Conservation (phyloP, 108 stramenopile species). For the Discostella stelligeroides region DNA sequence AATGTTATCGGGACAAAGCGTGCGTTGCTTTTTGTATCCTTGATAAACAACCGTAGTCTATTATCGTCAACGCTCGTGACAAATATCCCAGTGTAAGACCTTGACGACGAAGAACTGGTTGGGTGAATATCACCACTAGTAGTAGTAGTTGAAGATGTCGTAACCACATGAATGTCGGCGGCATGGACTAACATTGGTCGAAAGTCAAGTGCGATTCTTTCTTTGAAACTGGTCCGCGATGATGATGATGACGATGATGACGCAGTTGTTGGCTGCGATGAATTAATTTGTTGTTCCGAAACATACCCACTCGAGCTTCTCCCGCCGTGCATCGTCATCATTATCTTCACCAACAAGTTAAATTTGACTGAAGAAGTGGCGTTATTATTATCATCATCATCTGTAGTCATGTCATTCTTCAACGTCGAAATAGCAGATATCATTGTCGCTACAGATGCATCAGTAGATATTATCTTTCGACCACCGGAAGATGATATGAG, state of each 20-base stretch:
- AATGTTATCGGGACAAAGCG: not conserved
- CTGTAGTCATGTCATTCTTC: too few species aligned
- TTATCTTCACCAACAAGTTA: too few species aligned
- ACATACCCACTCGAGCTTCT: too few species aligned
- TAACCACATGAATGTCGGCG: constrained; percentile 16
- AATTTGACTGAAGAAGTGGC: too few species aligned
- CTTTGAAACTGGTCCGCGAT: too few species aligned
- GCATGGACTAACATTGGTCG: constrained; percentile 37
- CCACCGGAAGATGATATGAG: too few species aligned
- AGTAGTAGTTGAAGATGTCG: not conserved
- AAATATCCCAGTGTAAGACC: constrained; percentile 32
- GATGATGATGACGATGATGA: not conserved
- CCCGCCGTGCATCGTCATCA: too few species aligned
- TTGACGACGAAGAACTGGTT: not conserved
- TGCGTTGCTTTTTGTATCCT: constrained; percentile 2
- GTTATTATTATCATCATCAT: too few species aligned
- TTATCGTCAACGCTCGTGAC: constrained; percentile 37
- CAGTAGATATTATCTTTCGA: too few species aligned
- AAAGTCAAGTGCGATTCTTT: constrained; percentile 31
- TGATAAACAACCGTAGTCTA: constrained; percentile 24
- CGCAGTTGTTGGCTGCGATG: not conserved
- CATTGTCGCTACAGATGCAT: too few species aligned
- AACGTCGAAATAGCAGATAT: too few species aligned
- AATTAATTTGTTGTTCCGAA: constrained; percentile 12
- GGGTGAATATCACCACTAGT: not conserved